A percentile compares a stretch with the other conserved stretches of the same genome.
phyloP scores from a whole-genome alignment of 768 basidiomycete species.

The Mycena belliarum region DNA sequence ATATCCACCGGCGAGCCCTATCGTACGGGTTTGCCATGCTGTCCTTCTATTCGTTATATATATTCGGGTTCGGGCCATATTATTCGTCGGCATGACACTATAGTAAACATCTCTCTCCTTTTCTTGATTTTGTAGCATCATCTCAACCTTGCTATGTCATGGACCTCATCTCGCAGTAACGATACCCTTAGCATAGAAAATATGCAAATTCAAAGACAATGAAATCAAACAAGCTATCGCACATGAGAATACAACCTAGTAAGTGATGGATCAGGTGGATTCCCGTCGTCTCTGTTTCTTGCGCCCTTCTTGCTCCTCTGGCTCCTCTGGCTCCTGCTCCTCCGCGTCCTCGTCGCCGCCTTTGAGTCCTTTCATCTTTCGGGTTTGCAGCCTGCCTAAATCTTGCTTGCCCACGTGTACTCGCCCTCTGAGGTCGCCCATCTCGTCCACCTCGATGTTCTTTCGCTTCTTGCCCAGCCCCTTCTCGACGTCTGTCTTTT shows the following conservation, averaged over 20 bases:
- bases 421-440: conserved; percentile 92
- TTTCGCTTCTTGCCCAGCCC: conserved; percentile 91
- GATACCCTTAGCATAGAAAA: conserved; percentile 52
- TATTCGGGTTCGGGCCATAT: conserved; percentile 24
- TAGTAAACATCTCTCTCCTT: not conserved
- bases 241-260: not conserved
- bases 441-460: conserved; percentile 96
- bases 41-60: conserved; percentile 30
- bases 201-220: conserved; percentile 22
- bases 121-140: conserved; percentile 49
- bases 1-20: conserved; percentile 39
- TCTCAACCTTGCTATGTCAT: conserved; percentile 44
- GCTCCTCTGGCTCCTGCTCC: conserved; percentile 24
- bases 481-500: conserved; percentile 83
- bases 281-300: conserved; percentile 25
- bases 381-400: conserved; percentile 78
- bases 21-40: conserved; percentile 34
- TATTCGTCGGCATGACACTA: conserved; percentile 24
- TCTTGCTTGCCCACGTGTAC: conserved; percentile 92
- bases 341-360: conserved; percentile 26
- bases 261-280: not conserved
- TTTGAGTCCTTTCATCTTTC: conserved; percentile 96
- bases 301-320: conserved; percentile 17
- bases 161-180: conserved; percentile 63
- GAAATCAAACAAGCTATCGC: conserved; percentile 11